These are phyloP conservation scores for Fusarium coffeatum DNA, from an alignment of 2,329 filamentous ascomycete genomes.

Conservation along the genomic window DNA sequence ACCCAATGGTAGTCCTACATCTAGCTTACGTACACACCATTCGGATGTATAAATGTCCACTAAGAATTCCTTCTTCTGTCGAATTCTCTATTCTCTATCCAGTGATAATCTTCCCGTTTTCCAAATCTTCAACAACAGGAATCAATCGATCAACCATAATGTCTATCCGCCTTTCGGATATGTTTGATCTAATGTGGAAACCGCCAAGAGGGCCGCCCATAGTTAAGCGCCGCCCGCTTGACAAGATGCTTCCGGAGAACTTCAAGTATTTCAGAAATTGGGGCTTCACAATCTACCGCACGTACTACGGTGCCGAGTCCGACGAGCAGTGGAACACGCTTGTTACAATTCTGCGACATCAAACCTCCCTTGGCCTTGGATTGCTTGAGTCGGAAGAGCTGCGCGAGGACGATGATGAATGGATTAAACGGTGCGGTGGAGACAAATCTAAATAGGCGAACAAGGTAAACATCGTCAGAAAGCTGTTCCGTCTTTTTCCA, in stretches of 20 bases:
- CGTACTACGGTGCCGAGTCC: slow-evolving; percentile 11
- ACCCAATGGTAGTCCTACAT: no score
- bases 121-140: no score
- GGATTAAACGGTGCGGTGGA: neutral
- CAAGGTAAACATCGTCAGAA: neutral
- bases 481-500: neutral
- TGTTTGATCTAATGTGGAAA: neutral
- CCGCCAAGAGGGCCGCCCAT: neutral
- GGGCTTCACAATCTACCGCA: slow-evolving; percentile 21
- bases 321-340: slow-evolving; percentile 13
- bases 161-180: neutral
- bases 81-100: no score
- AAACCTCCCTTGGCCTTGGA: slow-evolving; percentile 8
- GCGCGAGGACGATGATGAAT: neutral
- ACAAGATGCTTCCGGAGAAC: slow-evolving; percentile 8
- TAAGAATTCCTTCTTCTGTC: no score
- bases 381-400: neutral
- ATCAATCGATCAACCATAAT: no score
- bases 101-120: no score
- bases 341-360: neutral
- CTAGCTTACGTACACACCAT: no score
- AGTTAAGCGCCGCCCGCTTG: neutral
- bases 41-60: no score
- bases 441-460: neutral
- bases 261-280: slow-evolving; percentile 20